phyloP scores from a whole-genome alignment of 202 grass and related monocot genomes.

The Zizania palustris region DNA sequence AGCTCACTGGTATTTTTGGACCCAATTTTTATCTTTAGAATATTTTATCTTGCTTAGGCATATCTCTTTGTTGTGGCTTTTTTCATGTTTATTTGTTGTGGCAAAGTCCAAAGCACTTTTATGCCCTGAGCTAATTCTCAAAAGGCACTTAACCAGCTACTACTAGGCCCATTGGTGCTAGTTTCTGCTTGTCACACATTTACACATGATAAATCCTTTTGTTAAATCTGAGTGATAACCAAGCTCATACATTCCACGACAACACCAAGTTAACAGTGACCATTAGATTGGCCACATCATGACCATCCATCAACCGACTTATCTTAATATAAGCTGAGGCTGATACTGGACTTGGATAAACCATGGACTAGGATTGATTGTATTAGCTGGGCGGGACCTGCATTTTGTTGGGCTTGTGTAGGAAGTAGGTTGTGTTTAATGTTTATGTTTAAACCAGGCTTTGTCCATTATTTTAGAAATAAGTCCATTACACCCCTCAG shows the following conservation, averaged over 20 bases:
- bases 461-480: neutral
- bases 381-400: too few relatives aligned
- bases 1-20: too few relatives aligned
- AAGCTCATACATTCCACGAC: neutral
- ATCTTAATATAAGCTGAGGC: neutral
- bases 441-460: too few relatives aligned
- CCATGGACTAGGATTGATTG: neutral
- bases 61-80: neutral
- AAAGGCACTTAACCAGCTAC: slow-evolving; percentile 1
- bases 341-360: neutral
- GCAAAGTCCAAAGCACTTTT: slow-evolving; percentile 4
- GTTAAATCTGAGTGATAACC: neutral
- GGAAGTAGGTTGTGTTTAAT: neutral
- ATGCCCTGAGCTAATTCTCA: neutral
- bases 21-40: neutral
- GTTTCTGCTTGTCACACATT: neutral
- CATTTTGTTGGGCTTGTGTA: neutral
- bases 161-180: neutral
- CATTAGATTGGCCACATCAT: neutral
- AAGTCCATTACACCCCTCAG: neutral
- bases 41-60: slow-evolving; percentile 3
- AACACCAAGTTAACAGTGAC: neutral
- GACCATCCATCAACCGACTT: neutral
- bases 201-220: neutral
- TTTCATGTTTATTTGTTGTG: slow-evolving; percentile 36